Percentiles rank a stretch among this genome's conserved stretches.
Conservation (phyloP, 2,329 filamentous ascomycete species). For the Trichoderma semiorbis region DNA sequence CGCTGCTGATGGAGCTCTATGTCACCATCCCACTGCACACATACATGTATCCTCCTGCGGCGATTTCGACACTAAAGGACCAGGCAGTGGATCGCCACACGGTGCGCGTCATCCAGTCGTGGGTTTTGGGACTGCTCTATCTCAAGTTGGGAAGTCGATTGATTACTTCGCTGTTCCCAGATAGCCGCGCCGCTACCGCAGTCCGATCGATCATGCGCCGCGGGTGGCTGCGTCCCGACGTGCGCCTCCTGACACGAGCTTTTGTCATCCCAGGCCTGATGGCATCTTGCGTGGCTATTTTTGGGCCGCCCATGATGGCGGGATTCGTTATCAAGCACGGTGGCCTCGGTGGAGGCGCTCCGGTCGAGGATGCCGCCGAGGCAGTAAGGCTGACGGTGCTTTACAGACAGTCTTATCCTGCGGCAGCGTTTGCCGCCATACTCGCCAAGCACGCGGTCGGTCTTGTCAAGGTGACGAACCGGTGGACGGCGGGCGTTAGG, state of each 20-base stretch:
- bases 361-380: constrained; percentile 30
- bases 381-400: constrained; percentile 36
- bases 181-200: constrained; percentile 69
- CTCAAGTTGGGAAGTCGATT: constrained; percentile 73
- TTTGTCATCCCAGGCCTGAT: constrained; percentile 75
- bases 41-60: constrained; percentile 53
- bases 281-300: constrained; percentile 60
- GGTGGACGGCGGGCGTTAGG: constrained; percentile 77
- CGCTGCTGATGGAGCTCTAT: constrained; percentile 82
- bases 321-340: constrained; percentile 28
- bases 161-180: constrained; percentile 63
- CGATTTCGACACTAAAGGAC: constrained; percentile 26
- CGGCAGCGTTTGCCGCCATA: constrained; percentile 50
- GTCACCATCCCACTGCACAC: constrained; percentile 82
- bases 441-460: constrained; percentile 43
- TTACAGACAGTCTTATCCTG: constrained; percentile 67
- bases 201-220: constrained; percentile 69
- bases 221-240: constrained; percentile 77
- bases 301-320: constrained; percentile 61
- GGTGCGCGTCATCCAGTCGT: constrained; percentile 85
- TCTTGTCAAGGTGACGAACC: constrained; percentile 59
- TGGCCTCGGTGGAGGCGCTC: constrained; percentile 15
- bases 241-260: constrained; percentile 73
- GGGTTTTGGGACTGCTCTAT: constrained; percentile 90
- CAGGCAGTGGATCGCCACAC: constrained; percentile 52